phyloP scores from a whole-genome alignment of 164 flowering plant genomes.

The Houttuynia cordata region DNA sequence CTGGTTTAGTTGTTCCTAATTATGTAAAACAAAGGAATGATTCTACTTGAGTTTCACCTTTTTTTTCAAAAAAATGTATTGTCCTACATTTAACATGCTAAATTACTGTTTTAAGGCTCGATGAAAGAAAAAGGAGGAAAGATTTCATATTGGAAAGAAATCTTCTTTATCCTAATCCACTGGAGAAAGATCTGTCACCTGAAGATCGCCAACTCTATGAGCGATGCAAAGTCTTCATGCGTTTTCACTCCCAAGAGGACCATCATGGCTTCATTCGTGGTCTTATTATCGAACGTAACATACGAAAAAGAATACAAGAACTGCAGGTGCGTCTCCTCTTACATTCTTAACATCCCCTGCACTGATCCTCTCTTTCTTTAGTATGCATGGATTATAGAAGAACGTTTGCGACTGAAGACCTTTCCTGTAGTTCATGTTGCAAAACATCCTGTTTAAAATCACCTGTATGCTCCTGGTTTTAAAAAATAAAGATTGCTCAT shows the following conservation, averaged over 20 bases:
- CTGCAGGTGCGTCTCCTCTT: slow-evolving; percentile 47
- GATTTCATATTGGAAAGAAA: slow-evolving; percentile 81
- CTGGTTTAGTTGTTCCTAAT: not conserved
- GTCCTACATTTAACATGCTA: not conserved
- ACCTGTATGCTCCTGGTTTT: too few species aligned
- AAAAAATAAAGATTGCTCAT: too few species aligned
- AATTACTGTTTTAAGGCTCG: slow-evolving; percentile 42
- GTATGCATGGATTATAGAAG: not conserved
- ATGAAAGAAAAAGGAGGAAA: slow-evolving; percentile 92
- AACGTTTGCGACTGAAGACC: not conserved
- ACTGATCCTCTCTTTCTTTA: too few species aligned
- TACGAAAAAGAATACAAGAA: slow-evolving; percentile 58
- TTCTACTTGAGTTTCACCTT: not conserved
- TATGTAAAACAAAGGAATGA: not conserved
- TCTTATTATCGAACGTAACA: slow-evolving; percentile 59
- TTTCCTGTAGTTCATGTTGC: too few species aligned
- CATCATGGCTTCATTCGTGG: slow-evolving; percentile 53
- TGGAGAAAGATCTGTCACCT: slow-evolving; percentile 51
- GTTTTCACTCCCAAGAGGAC: slow-evolving; percentile 73
- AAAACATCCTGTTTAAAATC: too few species aligned
- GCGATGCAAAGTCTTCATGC: slow-evolving; percentile 69
- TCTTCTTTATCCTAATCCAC: slow-evolving; percentile 58
- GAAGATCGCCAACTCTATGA: slow-evolving; percentile 68
- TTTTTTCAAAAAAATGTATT: not conserved
- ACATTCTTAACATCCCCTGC: not conserved